phyloP scores from a whole-genome alignment of 345 rosid species.

The Corymbia maculata region DNA sequence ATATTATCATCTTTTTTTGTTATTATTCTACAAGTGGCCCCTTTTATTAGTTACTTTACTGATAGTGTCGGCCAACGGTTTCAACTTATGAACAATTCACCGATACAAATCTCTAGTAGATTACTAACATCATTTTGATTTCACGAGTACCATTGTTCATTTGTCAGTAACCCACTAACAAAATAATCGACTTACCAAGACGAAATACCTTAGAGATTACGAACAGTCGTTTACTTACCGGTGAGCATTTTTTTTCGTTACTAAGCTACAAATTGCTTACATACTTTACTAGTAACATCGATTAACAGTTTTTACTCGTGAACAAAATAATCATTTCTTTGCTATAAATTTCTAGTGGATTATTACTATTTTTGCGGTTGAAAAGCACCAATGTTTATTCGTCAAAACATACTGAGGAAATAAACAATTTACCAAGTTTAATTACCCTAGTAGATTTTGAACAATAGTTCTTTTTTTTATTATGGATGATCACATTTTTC shows the following conservation, averaged over 20 bases:
- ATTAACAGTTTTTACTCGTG: neutral
- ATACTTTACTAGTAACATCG: neutral
- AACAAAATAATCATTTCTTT: neutral
- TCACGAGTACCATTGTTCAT: neutral
- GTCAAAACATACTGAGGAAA: neutral
- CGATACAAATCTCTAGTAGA: neutral
- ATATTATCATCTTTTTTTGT: neutral
- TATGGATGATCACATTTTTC: neutral
- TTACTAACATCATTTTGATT: neutral
- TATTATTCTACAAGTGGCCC: neutral
- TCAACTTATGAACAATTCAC: neutral
- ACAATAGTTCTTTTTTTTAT: too few relatives aligned
- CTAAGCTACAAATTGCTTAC: neutral
- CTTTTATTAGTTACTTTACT: neutral
- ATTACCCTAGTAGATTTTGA: neutral
- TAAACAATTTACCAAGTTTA: neutral
- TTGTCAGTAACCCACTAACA: neutral
- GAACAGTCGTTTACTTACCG: neutral
- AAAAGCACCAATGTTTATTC: neutral
- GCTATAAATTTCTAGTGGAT: neutral
- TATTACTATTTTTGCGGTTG: neutral
- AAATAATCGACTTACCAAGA: neutral
- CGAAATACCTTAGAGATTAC: neutral
- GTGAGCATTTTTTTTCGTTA: neutral
- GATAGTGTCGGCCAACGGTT: neutral